A percentile compares a stretch with the other conserved stretches of the same genome.
Evolutionary conservation across 352 stramenopile genomes (phyloP).

Genomic region (Phytophthora ohioensis): DNA sequence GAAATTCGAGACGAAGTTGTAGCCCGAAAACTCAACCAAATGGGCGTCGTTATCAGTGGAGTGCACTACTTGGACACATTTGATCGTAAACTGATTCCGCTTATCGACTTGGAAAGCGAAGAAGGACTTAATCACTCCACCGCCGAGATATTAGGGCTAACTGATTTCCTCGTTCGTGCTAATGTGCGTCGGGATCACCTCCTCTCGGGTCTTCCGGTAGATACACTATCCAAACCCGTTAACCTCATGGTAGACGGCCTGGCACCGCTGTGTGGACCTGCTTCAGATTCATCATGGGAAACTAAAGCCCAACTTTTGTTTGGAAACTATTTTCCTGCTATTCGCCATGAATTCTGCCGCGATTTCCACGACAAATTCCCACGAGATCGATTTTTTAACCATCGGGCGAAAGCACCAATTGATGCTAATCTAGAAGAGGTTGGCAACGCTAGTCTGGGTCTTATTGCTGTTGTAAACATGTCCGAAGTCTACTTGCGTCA

Average conservation of each 20-base stretch:
- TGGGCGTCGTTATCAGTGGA: conserved; percentile 35
- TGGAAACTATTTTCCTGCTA: conserved; percentile 33
- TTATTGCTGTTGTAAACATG: conserved; percentile 40
- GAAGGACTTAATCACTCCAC: conserved; percentile 7
- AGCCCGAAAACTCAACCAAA: conserved; percentile 32
- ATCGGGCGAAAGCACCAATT: conserved; percentile 12
- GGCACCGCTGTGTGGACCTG: conserved; percentile 37
- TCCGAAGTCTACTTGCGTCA: conserved; percentile 39
- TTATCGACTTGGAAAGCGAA: conserved; percentile 27
- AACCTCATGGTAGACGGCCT: conserved; percentile 47
- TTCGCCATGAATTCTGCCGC: conserved; percentile 37
- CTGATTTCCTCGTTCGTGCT: conserved; percentile 30
- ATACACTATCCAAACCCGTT: conserved; percentile 21
- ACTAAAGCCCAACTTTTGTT: conserved; percentile 30
- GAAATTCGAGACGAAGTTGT: conserved; percentile 33
- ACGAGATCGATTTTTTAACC: conserved; percentile 33
- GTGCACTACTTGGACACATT: conserved; percentile 36
- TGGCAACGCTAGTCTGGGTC: conserved; percentile 26
- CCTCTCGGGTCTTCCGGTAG: conserved; percentile 3
- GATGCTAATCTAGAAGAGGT: conserved; percentile 38
- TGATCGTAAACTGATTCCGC: conserved; percentile 9
- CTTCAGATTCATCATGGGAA: conserved; percentile 17
- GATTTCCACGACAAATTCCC: conserved; percentile 35
- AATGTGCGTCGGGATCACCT: conserved; percentile 27
- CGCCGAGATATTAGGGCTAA: conserved; percentile 14